These are phyloP conservation scores for Venturia oleaginea DNA, from an alignment of 2,329 filamentous ascomycete species.

Conservation along the genomic window DNA sequence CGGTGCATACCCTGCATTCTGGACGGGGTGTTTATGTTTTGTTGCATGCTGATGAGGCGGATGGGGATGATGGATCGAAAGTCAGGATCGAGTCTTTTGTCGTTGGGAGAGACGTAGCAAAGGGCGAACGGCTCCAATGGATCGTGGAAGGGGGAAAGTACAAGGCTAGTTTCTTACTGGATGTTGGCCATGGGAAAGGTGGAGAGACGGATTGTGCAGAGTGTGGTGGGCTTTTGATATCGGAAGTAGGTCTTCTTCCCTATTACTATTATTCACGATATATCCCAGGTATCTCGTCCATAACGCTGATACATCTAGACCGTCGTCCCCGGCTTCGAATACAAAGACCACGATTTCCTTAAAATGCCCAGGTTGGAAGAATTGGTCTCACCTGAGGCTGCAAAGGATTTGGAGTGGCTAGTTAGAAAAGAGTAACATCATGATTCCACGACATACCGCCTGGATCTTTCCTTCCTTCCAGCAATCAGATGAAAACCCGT, in stretches of 20 bases:
- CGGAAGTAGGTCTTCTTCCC: conserved; percentile 38
- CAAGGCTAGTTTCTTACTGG: conserved; percentile 54
- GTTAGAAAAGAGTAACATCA: conserved; percentile 22
- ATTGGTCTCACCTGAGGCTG: conserved; percentile 40
- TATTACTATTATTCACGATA: conserved; percentile 22
- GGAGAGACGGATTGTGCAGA: conserved; percentile 21
- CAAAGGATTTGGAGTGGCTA: conserved; percentile 38
- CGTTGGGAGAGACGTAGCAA: conserved; percentile 49
- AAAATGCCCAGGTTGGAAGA: neutral
- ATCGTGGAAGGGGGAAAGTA: conserved; percentile 59
- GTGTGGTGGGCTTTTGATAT: conserved; percentile 49
- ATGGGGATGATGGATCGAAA: conserved; percentile 28
- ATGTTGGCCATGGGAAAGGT: conserved; percentile 30
- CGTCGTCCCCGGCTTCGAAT: conserved; percentile 2
- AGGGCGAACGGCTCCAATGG: conserved; percentile 57
- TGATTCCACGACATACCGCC: no score
- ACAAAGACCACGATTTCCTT: neutral
- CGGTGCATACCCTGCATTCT: conserved; percentile 56
- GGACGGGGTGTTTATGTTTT: conserved; percentile 56
- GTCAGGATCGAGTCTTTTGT: conserved; percentile 54
- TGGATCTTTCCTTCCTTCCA: no score
- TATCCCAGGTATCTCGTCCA: neutral
- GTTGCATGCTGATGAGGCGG: conserved; percentile 46
- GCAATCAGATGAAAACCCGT: no score
- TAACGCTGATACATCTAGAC: neutral